Conservation (phyloP, 306 rosid genomes). For the Fragaria iinumae region DNA sequence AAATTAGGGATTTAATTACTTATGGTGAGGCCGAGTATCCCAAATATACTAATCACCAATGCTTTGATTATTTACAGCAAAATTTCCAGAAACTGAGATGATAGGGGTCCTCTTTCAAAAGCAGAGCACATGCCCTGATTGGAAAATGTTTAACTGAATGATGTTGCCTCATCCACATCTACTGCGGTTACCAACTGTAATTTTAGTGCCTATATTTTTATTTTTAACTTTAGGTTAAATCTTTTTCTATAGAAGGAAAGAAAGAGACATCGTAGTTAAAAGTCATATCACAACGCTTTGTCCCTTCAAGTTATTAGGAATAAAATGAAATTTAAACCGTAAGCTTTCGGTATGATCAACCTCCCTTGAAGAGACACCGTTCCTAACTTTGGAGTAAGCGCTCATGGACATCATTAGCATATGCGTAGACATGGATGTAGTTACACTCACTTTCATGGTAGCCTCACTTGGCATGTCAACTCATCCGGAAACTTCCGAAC, state of each 20-base stretch:
- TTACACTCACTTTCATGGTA: background rate
- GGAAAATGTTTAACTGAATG: background rate
- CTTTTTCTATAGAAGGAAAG: no score
- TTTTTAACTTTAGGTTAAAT: background rate
- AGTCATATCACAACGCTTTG: no score
- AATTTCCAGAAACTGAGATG: background rate
- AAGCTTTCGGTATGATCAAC: no score
- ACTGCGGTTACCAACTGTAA: background rate
- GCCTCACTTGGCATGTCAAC: background rate
- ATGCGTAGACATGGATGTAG: background rate
- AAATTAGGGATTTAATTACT: background rate
- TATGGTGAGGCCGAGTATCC: conserved; percentile 1
- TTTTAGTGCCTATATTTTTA: background rate
- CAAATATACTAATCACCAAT: background rate
- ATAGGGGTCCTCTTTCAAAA: background rate
- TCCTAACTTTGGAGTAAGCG: no score
- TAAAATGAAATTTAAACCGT: no score
- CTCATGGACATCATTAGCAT: background rate
- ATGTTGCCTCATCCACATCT: conserved; percentile 5
- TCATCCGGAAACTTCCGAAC: background rate
- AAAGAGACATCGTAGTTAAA: no score
- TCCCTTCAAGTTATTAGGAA: no score
- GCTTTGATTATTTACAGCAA: background rate
- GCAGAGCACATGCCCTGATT: background rate
- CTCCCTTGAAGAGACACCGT: no score